Percentiles rank a stretch among this genome's conserved stretches.
Conservation (phyloP, 352 stramenopile species). For the Phytophthora litchii region DNA sequence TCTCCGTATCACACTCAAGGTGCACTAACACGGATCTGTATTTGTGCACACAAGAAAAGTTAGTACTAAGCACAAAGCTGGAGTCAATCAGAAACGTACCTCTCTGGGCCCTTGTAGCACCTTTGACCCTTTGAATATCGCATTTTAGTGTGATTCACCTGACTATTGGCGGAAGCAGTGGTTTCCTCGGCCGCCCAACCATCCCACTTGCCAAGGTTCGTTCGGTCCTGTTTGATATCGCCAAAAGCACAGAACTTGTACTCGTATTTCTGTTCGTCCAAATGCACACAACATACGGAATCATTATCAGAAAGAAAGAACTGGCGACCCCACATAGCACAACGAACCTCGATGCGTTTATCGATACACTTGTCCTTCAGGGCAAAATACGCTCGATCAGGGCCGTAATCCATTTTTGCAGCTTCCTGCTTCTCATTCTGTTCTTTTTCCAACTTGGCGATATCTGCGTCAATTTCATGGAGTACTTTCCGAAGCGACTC, state of each 20-base stretch:
- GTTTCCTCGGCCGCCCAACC: slow-evolving; percentile 37
- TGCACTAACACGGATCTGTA: slow-evolving; percentile 66
- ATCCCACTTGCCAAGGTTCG: slow-evolving; percentile 82
- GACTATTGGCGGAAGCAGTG: neutral
- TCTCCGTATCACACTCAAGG: slow-evolving; percentile 80
- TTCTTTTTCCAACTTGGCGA: slow-evolving; percentile 59
- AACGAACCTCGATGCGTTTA: slow-evolving; percentile 74
- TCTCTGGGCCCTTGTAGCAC: slow-evolving; percentile 92
- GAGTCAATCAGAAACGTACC: slow-evolving; percentile 31
- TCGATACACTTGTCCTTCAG: slow-evolving; percentile 82
- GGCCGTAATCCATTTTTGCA: slow-evolving; percentile 66
- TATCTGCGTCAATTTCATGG: slow-evolving; percentile 69
- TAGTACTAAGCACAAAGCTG: no score
- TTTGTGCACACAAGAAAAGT: neutral
- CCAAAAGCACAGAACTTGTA: slow-evolving; percentile 91
- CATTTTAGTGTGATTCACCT: slow-evolving; percentile 59
- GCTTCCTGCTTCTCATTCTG: slow-evolving; percentile 47
- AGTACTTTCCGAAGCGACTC: slow-evolving; percentile 73
- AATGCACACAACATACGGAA: neutral
- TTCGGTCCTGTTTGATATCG: slow-evolving; percentile 80
- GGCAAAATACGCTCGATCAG: slow-evolving; percentile 70
- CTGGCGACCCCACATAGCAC: neutral
- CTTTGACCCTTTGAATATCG: slow-evolving; percentile 80
- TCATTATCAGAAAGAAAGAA: neutral
- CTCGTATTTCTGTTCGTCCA: slow-evolving; percentile 66